Base-by-base conservation (phyloP, 2,329 filamentous ascomycete genomes). In the Graphium sp. region DNA sequence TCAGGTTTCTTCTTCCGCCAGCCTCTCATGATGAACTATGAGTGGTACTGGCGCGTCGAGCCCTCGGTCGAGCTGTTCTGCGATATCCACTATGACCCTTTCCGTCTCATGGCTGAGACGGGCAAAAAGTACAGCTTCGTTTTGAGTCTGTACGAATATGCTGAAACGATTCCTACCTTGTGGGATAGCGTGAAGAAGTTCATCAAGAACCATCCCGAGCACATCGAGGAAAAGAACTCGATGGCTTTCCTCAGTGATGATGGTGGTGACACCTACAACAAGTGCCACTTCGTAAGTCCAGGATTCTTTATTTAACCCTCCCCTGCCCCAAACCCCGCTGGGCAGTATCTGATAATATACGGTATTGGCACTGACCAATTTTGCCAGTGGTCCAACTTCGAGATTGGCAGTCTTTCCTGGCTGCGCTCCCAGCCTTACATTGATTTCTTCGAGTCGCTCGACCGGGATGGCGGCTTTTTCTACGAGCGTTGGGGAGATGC, bases 21-120 rank as follows among this genome's bases (percentile, higher is more conserved):
- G 52, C 69, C 73, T 18, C 59, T 94, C 40, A 85, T 98, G 81
- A 58, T 81, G 52, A 84, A 95, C 50, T 98, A 92, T 55, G 89
- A 98, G 49, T 98, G 83, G 71, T 98, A 98, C 68, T 98, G 89
- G 89, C 82, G 91, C 41, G 89, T 98, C 10, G 89, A 98, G 65
- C 89, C 89, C 42, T 89, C 81, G 55, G 74, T 98, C 48, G 81
- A 95, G 61, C 76, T 98, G 36, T 94, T 73, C 66, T 98, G 89
- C 57, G 89, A 98, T 48, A 68, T 98, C 45, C 68, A 83, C 53
- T 92, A 92, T 53, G 89, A 98, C 47, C 81, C 89, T 6, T 98
- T 98, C 74, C 82, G 82, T 38, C 84, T 73, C 60, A 94, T 98
- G 84, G 75, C 78, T 42, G 85, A 95, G 48, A 74, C 92, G 56